A percentile compares a stretch with the other conserved stretches of the same genome.
Conservation (phyloP, 2,329 filamentous ascomycete species). For the Fusarium scirpi region DNA sequence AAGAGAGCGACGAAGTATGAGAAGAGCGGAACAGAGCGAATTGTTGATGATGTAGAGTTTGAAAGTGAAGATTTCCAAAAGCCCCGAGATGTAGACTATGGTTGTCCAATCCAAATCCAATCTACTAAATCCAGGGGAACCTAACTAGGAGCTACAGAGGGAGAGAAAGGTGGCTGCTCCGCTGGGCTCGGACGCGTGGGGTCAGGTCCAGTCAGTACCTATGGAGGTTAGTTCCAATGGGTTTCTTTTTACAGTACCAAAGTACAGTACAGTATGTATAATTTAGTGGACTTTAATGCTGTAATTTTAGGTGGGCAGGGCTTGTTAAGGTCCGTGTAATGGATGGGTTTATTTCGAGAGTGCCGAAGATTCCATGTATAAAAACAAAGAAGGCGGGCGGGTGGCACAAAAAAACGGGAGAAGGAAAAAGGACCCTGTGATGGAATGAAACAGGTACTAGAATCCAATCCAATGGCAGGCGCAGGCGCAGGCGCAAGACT, state of each 20-base stretch:
- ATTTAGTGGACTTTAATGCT: slow-evolving; percentile 5
- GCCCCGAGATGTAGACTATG: slow-evolving; percentile 18
- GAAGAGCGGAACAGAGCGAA: neutral
- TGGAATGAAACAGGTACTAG: slow-evolving; percentile 31
- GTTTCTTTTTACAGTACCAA: slow-evolving; percentile 5
- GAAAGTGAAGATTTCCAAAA: slow-evolving; percentile 36
- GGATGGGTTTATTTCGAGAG: neutral
- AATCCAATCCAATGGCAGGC: slow-evolving; percentile 20
- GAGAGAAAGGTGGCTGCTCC: slow-evolving; percentile 43
- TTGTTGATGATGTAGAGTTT: slow-evolving; percentile 36
- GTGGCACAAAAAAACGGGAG: neutral
- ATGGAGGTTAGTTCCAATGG: neutral
- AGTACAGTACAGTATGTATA: neutral
- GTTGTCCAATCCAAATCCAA: slow-evolving; percentile 37
- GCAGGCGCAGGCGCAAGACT: slow-evolving; percentile 24
- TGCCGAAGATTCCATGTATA: neutral
- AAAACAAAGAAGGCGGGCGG: neutral
- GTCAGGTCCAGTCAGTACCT: slow-evolving; percentile 22
- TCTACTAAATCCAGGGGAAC: slow-evolving; percentile 43
- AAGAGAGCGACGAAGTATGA: slow-evolving; percentile 15
- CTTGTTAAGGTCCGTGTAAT: slow-evolving; percentile 1
- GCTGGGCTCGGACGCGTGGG: slow-evolving; percentile 46
- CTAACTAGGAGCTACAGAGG: slow-evolving; percentile 32
- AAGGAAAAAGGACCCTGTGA: slow-evolving; percentile 23
- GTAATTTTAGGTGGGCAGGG: neutral